phyloP scores from a whole-genome alignment of 768 basidiomycete genomes.

The Naganishia friedmannii region DNA sequence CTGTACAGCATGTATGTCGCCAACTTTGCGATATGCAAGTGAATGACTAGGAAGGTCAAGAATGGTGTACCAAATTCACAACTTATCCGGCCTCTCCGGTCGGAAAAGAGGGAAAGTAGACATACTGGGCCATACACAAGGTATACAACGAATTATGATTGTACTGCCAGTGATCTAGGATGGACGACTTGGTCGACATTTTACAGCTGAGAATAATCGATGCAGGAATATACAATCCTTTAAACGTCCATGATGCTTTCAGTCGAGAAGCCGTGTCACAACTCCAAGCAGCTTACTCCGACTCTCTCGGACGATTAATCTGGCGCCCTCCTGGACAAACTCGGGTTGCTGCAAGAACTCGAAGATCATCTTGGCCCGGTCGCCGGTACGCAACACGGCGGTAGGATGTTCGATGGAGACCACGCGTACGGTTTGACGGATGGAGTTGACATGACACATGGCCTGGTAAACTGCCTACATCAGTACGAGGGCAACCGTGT shows the following conservation, averaged over 20 bases:
- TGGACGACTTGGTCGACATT: too few relatives aligned
- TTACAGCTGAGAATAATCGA: too few relatives aligned
- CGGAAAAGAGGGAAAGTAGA: too few relatives aligned
- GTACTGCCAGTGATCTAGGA: too few relatives aligned
- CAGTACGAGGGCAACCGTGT: constrained; percentile 4
- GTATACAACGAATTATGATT: too few relatives aligned
- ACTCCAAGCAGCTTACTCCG: constrained; percentile 70
- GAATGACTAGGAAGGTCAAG: too few relatives aligned
- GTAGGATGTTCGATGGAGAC: constrained; percentile 79
- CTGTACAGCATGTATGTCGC: too few relatives aligned
- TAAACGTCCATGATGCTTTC: neutral
- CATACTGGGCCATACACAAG: too few relatives aligned
- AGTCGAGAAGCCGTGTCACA: constrained; percentile 21
- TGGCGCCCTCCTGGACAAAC: constrained; percentile 89
- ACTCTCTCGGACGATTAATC: constrained; percentile 88
- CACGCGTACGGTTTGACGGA: constrained; percentile 87
- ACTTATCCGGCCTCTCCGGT: too few relatives aligned
- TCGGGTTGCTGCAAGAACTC: constrained; percentile 85
- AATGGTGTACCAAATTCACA: too few relatives aligned
- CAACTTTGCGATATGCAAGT: too few relatives aligned
- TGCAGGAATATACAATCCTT: too few relatives aligned
- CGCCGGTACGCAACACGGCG: constrained; percentile 85
- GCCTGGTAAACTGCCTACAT: constrained; percentile 34
- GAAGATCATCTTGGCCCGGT: constrained; percentile 88
- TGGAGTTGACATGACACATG: constrained; percentile 43